Conservation (phyloP, 2,329 filamentous ascomycete genomes). For the Aspergillus uvarum region DNA sequence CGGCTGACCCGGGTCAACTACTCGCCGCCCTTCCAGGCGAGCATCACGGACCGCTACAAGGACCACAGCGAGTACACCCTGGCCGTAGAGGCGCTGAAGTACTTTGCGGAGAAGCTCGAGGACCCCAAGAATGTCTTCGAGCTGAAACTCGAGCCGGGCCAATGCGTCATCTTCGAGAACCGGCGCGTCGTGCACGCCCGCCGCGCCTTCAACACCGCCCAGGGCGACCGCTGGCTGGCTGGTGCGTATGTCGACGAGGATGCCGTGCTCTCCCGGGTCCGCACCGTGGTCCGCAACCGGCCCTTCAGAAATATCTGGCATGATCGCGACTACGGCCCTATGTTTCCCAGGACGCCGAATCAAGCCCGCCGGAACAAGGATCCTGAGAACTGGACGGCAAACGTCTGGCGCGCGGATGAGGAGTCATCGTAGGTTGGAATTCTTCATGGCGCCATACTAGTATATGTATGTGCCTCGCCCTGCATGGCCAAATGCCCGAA, state of each 20-base stretch:
- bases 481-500: too few relatives aligned
- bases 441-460: too few relatives aligned
- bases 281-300: conserved; percentile 18
- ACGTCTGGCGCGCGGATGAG: background rate
- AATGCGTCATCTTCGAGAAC: conserved; percentile 95
- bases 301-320: background rate
- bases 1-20: conserved; percentile 58
- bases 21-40: conserved; percentile 77
- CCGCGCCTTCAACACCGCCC: conserved; percentile 64
- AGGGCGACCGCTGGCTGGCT: conserved; percentile 75
- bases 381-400: background rate
- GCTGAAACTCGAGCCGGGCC: conserved; percentile 72
- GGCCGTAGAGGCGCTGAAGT: conserved; percentile 48
- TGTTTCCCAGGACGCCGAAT: background rate
- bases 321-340: background rate
- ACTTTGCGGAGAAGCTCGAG: conserved; percentile 64
- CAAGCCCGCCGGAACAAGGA: background rate
- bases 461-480: too few relatives aligned
- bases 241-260: conserved; percentile 78
- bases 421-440: too few relatives aligned
- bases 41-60: conserved; percentile 34
- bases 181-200: conserved; percentile 80
- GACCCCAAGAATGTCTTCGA: conserved; percentile 61
- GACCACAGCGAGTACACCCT: conserved; percentile 18
- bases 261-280: conserved; percentile 53